These are phyloP conservation scores for Biscutella laevigata DNA, from an alignment of 441 rosid genomes.

Conservation along the genomic window DNA sequence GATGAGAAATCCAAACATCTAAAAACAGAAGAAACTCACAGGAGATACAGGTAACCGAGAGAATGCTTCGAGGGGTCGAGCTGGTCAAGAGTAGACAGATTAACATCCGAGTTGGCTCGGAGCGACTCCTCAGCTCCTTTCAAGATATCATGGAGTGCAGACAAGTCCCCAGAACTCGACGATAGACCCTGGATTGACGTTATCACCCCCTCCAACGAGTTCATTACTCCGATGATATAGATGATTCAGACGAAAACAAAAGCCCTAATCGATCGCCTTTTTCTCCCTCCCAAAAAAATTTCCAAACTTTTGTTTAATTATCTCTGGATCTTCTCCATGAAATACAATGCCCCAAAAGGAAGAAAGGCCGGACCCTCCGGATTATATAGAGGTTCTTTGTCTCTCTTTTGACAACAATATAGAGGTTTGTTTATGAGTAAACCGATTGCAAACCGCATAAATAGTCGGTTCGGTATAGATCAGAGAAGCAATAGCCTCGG, in stretches of 20 bases:
- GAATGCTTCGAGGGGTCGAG: constrained; percentile 82
- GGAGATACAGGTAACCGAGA: constrained; percentile 78
- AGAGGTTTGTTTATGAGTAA: too few species aligned
- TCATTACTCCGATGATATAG: constrained; percentile 30
- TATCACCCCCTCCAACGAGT: constrained; percentile 45
- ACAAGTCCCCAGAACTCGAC: constrained; percentile 42
- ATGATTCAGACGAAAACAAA: not conserved
- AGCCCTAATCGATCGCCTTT: constrained; percentile 30
- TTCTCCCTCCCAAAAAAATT: constrained; percentile 17
- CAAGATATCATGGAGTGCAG: constrained; percentile 46
- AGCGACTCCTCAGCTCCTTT: constrained; percentile 61
- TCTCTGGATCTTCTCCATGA: constrained; percentile 14
- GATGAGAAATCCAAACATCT: not conserved
- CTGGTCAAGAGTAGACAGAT: constrained; percentile 54
- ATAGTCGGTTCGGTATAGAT: not conserved
- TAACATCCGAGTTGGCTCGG: constrained; percentile 39
- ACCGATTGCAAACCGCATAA: not conserved
- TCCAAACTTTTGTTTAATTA: too few species aligned
- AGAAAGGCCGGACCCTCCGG: constrained; percentile 13
- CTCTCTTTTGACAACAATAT: too few species aligned
- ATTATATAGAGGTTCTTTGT: not conserved
- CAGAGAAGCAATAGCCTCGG: not conserved
- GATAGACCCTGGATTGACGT: constrained; percentile 82
- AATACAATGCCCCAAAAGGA: too few species aligned
- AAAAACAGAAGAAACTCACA: constrained; percentile 37